phyloP scores from a whole-genome alignment of 306 rosid species.

The Cotoneaster glaucophyllus region DNA sequence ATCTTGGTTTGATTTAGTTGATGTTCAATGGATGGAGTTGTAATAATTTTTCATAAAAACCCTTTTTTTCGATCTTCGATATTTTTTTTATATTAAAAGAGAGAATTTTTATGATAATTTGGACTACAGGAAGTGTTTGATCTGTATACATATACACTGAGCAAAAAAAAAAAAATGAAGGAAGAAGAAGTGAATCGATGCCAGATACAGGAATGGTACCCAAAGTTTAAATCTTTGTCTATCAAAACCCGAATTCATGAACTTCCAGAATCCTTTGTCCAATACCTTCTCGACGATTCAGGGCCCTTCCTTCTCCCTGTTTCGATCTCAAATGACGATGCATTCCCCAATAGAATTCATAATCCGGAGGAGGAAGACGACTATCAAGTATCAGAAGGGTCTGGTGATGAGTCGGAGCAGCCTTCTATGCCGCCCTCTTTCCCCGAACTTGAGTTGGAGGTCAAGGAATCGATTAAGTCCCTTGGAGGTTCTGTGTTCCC shows the following conservation, averaged over 20 bases:
- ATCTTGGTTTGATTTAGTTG: neutral
- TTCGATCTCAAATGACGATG: conserved; percentile 69
- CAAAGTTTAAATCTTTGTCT: conserved; percentile 54
- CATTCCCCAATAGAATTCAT: conserved; percentile 65
- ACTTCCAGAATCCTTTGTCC: conserved; percentile 64
- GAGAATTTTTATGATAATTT: neutral
- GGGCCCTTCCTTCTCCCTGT: conserved; percentile 62
- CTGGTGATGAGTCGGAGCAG: conserved; percentile 52
- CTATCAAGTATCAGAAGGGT: conserved; percentile 58
- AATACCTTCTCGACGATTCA: conserved; percentile 62
- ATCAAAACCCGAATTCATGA: conserved; percentile 57
- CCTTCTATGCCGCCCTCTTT: conserved; percentile 50
- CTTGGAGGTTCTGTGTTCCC: conserved; percentile 79
- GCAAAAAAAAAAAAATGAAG: conserved; percentile 27
- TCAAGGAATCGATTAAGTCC: conserved; percentile 55
- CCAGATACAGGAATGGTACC: conserved; percentile 80
- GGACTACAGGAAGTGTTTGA: neutral
- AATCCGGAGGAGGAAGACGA: conserved; percentile 61
- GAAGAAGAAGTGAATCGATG: conserved; percentile 57
- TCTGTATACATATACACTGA: neutral
- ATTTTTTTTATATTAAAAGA: neutral
- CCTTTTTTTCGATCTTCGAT: neutral
- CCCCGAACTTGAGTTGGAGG: conserved; percentile 62
- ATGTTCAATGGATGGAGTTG: neutral
- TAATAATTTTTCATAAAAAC: too few species aligned